Evolutionary conservation across 2,329 filamentous ascomycete genomes (phyloP).

Genomic region (Ophiosphaerella herpotricha): DNA sequence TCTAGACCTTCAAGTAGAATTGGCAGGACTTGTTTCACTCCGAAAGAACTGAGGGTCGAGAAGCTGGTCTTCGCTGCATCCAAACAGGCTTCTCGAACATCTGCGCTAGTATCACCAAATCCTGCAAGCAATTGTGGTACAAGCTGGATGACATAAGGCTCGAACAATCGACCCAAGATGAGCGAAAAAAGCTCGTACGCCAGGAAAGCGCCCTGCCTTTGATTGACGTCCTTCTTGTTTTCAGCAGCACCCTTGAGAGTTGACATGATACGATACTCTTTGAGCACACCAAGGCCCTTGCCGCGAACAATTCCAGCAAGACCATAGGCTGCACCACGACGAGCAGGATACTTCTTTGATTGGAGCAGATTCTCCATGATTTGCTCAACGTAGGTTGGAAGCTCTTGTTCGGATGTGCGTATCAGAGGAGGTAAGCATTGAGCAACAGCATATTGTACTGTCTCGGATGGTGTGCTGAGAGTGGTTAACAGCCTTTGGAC

Average conservation of each 20-base stretch:
- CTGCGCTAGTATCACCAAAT: conserved; percentile 85
- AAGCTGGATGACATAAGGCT: conserved; percentile 95
- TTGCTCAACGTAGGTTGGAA: conserved; percentile 77
- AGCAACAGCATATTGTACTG: conserved; percentile 94
- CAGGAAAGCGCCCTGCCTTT: conserved; percentile 85
- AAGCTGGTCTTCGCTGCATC: conserved; percentile 95
- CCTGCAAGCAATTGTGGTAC: conserved; percentile 87
- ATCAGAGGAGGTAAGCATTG: conserved; percentile 93
- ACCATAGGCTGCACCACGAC: conserved; percentile 92
- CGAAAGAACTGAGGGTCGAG: conserved; percentile 88
- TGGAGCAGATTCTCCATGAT: conserved; percentile 82
- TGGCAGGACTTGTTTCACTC: conserved; percentile 92
- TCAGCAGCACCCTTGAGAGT: conserved; percentile 82
- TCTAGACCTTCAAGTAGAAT: conserved; percentile 90
- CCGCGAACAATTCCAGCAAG: conserved; percentile 88
- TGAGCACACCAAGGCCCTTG: conserved; percentile 79
- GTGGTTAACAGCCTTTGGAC: conserved; percentile 85
- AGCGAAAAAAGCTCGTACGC: conserved; percentile 89
- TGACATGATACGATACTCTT: conserved; percentile 84
- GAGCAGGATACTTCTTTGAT: conserved; percentile 88
- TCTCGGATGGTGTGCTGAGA: conserved; percentile 91
- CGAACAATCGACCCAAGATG: conserved; percentile 85
- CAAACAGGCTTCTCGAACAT: conserved; percentile 90
- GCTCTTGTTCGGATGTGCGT: conserved; percentile 75
- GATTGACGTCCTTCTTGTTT: conserved; percentile 90